A percentile compares a stretch with the other conserved stretches of the same genome.
Evolutionary conservation across 2,329 filamentous ascomycete genomes (phyloP).

Genomic region (Aaosphaeria pasadenensis): DNA sequence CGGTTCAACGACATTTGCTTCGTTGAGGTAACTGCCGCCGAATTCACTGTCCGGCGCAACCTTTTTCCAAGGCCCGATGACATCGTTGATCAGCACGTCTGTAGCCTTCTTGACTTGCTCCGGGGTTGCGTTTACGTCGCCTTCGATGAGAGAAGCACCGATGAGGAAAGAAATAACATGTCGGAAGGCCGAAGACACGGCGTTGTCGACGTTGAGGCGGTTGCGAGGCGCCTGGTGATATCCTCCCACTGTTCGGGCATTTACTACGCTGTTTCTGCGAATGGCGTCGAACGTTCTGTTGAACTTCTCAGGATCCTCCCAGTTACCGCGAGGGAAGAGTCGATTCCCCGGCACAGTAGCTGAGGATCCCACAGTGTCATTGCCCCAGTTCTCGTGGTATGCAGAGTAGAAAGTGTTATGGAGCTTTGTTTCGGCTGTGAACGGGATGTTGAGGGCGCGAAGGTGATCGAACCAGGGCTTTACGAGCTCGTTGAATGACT

Average conservation of each 20-base stretch:
- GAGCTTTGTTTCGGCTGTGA: background rate
- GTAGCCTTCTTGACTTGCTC: slow-evolving; percentile 8
- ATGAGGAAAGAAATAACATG: slow-evolving; percentile 22
- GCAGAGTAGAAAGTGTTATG: slow-evolving; percentile 2
- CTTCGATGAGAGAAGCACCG: slow-evolving; percentile 11
- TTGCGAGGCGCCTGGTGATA: slow-evolving; percentile 21
- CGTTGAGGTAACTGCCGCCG: slow-evolving; percentile 25
- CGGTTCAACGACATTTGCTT: slow-evolving; percentile 22
- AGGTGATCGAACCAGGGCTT: slow-evolving; percentile 4
- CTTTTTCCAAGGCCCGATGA: slow-evolving; percentile 13
- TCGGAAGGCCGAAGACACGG: slow-evolving; percentile 23
- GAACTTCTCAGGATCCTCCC: slow-evolving; percentile 1
- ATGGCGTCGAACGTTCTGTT: slow-evolving; percentile 2
- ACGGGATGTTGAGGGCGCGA: background rate
- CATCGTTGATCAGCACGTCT: slow-evolving; percentile 12
- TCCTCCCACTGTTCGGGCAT: slow-evolving; percentile 9
- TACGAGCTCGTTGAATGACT: slow-evolving; percentile 3
- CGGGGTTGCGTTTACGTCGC: slow-evolving; percentile 10
- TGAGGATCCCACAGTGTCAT: slow-evolving; percentile 3
- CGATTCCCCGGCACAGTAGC: slow-evolving; percentile 1
- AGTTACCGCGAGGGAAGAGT: slow-evolving; percentile 7
- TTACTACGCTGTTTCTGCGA: slow-evolving; percentile 10
- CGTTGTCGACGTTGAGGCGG: slow-evolving; percentile 15
- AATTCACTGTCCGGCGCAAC: slow-evolving; percentile 16
- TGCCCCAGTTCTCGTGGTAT: slow-evolving; percentile 6